A percentile compares a stretch with the other conserved stretches of the same genome.
Evolutionary conservation across 176 grass and related monocot genomes (phyloP).

Genomic region (Elymus sibiricus): DNA sequence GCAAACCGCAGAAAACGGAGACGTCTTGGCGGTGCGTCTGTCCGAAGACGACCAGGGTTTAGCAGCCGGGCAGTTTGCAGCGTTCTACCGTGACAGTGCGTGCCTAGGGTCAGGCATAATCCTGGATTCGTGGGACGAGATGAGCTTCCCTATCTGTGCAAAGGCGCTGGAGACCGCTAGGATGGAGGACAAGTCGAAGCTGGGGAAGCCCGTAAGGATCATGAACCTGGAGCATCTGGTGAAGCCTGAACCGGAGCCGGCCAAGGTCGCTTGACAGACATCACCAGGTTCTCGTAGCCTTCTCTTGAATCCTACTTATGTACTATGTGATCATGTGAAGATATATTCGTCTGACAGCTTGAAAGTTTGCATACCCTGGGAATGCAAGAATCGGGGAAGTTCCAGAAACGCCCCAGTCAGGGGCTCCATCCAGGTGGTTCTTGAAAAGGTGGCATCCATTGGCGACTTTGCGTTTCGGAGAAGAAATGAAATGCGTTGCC

Average conservation of each 20-base stretch:
- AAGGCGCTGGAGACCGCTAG: conserved; percentile 67
- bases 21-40: conserved; percentile 53
- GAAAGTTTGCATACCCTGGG: neutral
- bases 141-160: conserved; percentile 69
- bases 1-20: conserved; percentile 32
- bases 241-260: conserved; percentile 12
- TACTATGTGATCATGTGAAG: neutral
- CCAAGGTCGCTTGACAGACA: conserved; percentile 27
- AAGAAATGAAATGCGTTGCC: neutral
- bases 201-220: conserved; percentile 87
- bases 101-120: conserved; percentile 90
- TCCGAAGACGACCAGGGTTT: conserved; percentile 90
- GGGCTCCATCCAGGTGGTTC: conserved; percentile 10
- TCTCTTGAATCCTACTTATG: neutral
- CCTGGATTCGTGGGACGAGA: conserved; percentile 63
- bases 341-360: neutral
- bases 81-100: conserved; percentile 53
- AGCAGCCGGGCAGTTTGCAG: conserved; percentile 86
- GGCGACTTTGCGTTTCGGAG: neutral
- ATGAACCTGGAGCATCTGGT: conserved; percentile 57
- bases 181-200: conserved; percentile 75
- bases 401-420: neutral
- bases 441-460: neutral
- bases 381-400: neutral
- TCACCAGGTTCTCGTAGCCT: neutral